Evolutionary conservation across 2,329 filamentous ascomycete genomes (phyloP).

Genomic region (Microsporum ferrugineum): DNA sequence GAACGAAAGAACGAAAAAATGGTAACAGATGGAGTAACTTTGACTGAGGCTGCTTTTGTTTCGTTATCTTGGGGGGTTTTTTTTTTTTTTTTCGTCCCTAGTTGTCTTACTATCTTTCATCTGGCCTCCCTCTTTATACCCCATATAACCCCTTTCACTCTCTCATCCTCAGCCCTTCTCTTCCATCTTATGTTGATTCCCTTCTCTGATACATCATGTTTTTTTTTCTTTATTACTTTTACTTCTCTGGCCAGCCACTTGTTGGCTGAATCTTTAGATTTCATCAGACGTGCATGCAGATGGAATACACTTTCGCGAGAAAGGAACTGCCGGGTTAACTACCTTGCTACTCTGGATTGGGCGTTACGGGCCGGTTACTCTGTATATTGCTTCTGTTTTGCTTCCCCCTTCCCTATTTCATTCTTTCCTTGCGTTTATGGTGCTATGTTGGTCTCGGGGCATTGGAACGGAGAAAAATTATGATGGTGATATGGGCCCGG

Average conservation of each 20-base stretch:
- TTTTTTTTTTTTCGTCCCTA: neutral
- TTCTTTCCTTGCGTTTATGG: neutral
- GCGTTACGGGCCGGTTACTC: neutral
- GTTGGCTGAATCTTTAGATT: neutral
- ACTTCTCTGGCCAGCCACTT: neutral
- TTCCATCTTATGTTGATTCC: neutral
- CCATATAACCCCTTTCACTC: neutral
- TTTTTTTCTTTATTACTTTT: neutral
- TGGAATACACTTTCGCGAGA: slow-evolving; percentile 1
- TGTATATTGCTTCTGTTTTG: neutral
- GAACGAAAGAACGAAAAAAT: neutral
- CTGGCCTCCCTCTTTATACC: neutral
- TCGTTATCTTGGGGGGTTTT: neutral
- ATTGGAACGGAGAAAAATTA: slow-evolving; percentile 1
- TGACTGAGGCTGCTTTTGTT: neutral
- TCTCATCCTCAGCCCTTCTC: neutral
- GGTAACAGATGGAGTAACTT: neutral
- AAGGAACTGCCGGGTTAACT: neutral
- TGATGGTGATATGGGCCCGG: neutral
- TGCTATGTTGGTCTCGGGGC: neutral
- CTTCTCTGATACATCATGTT: neutral
- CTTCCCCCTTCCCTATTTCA: neutral
- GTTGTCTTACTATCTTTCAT: neutral
- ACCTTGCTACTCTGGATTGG: neutral
- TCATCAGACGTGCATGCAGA: neutral